Evolutionary conservation across 2,329 filamentous ascomycete species (phyloP).

Genomic region (Cyclaneusma minus): DNA sequence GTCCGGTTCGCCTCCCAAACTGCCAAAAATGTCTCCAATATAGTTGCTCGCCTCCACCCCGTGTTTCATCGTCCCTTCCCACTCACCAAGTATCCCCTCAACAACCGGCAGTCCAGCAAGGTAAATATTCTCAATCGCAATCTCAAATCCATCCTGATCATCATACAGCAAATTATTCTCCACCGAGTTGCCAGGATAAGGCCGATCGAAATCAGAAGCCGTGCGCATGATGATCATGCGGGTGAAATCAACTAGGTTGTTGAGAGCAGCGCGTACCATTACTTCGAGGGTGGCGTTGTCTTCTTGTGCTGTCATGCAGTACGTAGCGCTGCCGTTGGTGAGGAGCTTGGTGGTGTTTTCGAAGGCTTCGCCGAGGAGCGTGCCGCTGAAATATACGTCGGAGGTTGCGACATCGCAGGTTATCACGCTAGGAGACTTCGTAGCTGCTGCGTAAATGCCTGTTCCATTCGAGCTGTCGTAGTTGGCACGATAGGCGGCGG

Average conservation of each 20-base stretch:
- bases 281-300: conserved; percentile 56
- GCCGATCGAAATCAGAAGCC: conserved; percentile 57
- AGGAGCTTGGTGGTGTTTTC: conserved; percentile 45
- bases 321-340: conserved; percentile 52
- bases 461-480: conserved; percentile 34
- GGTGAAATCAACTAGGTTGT: conserved; percentile 45
- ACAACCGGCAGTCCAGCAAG: conserved; percentile 49
- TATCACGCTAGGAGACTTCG: conserved; percentile 35
- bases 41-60: conserved; percentile 49
- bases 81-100: conserved; percentile 42
- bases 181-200: conserved; percentile 38
- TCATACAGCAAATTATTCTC: conserved; percentile 42
- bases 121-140: conserved; percentile 51
- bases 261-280: conserved; percentile 40
- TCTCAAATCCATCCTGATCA: conserved; percentile 46
- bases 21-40: conserved; percentile 56
- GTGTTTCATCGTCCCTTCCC: conserved; percentile 39
- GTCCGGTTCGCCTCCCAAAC: conserved; percentile 47
- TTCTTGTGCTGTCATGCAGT: conserved; percentile 60
- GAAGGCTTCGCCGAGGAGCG: conserved; percentile 43
- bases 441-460: conserved; percentile 24
- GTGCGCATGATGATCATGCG: conserved; percentile 55
- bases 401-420: conserved; percentile 54
- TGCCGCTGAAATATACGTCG: conserved; percentile 57
- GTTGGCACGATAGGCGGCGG: conserved; percentile 35